Percentiles rank a stretch among this genome's conserved stretches.
These are phyloP conservation scores for Monascus ruber DNA, from an alignment of 2,329 filamentous ascomycete species.

Conservation along the genomic window DNA sequence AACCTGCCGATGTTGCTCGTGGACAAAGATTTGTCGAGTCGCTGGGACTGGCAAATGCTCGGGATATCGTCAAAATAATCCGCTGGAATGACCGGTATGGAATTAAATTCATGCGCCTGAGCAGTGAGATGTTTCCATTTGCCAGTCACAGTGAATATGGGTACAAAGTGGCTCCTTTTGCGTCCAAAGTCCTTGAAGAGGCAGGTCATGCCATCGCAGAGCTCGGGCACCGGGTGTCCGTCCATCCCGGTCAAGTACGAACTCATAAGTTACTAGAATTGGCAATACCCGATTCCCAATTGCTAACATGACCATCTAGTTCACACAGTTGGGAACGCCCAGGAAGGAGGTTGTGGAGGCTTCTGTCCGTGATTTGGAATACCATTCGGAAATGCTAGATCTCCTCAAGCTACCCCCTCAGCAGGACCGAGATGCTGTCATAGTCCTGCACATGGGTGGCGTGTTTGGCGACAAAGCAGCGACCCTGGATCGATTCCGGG, in stretches of 20 bases:
- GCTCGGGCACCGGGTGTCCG: constrained; percentile 74
- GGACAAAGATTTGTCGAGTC: constrained; percentile 65
- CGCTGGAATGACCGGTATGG: constrained; percentile 85
- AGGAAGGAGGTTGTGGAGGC: constrained; percentile 63
- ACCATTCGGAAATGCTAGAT: constrained; percentile 74
- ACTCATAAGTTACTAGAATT: too few relatives aligned
- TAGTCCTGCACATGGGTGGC: constrained; percentile 91
- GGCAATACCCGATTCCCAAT: too few relatives aligned
- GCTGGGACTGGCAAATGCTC: constrained; percentile 68
- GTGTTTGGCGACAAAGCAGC: constrained; percentile 76
- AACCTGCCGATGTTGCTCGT: constrained; percentile 53
- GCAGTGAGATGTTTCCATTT: constrained; percentile 95
- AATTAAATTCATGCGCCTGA: constrained; percentile 85
- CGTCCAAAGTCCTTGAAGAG: constrained; percentile 62
- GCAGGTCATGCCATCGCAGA: constrained; percentile 66
- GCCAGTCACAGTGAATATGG: constrained; percentile 80
- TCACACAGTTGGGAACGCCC: constrained; percentile 82
- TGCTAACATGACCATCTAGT: constrained; percentile 35
- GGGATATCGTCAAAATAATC: constrained; percentile 74
- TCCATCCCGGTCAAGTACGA: constrained; percentile 64
- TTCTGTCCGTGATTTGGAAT: constrained; percentile 70
- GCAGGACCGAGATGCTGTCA: constrained; percentile 72
- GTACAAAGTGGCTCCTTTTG: constrained; percentile 75
- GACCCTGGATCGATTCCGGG: constrained; percentile 64
- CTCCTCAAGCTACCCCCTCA: constrained; percentile 68